Base-by-base conservation (phyloP, 2,329 filamentous ascomycete species). In the Chrysosporium keratinophilum region DNA sequence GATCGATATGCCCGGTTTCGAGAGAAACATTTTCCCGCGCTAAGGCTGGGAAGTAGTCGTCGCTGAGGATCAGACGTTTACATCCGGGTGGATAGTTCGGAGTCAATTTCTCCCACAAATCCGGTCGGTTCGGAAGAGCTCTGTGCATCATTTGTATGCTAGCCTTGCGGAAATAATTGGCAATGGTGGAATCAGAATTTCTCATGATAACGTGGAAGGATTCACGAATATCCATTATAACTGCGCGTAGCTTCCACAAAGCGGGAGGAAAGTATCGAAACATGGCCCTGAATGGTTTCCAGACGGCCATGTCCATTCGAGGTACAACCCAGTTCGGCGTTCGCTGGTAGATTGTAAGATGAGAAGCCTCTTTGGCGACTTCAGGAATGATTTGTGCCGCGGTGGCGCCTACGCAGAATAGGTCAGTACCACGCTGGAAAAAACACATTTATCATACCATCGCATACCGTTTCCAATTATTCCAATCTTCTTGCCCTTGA, bases 311-410 rank as follows among this genome's bases (percentile, higher is more conserved):
- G 54, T 82, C 79, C 2, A 67, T 56, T 14, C 79, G 75, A 2
- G 79, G 78, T 1, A 79, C 71, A 5, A 82, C 64, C 78, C 78
- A 82, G 59, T 81, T 81, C 0, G 80, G 77, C 0, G 77, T 78
- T 14, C 80, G 69, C 61, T 82, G 79, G 62, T 78, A 81, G 12
- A 82, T 66, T 0, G 74, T 76, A 14, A 82, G 63, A 11, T 73
- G 68, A 1, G 72, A 69, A 9, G 74, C 75, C 2, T 72, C 68
- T 42, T 76, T 76, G 1, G 74, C 73, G 34, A 81, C 69, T 50
- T 81, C 78, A 1, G 79, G 79, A 31, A 80, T 70, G 57, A 82
- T 80, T 57, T 82, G 80, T 1, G 73, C 74, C 1, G 78, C 78
- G 0, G 78, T 81, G 35, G 78, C 78, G 5, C 78, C 77, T 74